A percentile compares a stretch with the other conserved stretches of the same genome.
Evolutionary conservation across 768 basidiomycete genomes (phyloP).

Genomic region (Antrodiella citrinella): DNA sequence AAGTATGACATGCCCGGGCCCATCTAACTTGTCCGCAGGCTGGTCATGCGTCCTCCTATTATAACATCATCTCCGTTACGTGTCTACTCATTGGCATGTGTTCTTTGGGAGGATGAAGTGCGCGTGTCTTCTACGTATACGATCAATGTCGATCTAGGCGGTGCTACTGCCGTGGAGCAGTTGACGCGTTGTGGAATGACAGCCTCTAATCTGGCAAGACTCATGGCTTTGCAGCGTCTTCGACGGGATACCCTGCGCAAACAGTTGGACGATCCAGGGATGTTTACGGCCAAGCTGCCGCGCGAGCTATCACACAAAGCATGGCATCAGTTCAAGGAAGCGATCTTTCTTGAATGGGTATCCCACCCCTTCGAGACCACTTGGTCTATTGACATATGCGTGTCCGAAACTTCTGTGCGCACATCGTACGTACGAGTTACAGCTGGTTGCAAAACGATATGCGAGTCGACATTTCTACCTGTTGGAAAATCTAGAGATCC

Average conservation of each 20-base stretch:
- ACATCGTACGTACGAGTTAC: no score
- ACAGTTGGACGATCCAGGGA: neutral
- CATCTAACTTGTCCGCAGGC: slow-evolving; percentile 33
- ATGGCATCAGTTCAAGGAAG: neutral
- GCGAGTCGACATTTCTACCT: no score
- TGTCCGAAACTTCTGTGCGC: no score
- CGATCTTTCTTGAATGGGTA: neutral
- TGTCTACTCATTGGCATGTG: slow-evolving; percentile 37
- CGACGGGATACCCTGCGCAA: neutral
- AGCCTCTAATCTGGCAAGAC: neutral
- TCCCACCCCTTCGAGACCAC: neutral
- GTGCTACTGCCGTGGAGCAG: neutral
- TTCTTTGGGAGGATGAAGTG: slow-evolving; percentile 38
- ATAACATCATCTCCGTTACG: slow-evolving; percentile 37
- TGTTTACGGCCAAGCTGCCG: neutral
- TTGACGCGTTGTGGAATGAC: neutral
- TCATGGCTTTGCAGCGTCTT: neutral
- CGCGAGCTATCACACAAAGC: neutral
- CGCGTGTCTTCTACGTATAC: slow-evolving; percentile 35
- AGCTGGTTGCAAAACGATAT: no score
- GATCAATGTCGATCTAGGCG: slow-evolving; percentile 30
- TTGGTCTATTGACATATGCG: neutral
- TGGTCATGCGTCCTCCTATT: slow-evolving; percentile 29
- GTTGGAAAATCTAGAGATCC: no score
- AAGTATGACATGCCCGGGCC: slow-evolving; percentile 40